Percentiles rank a stretch among this genome's conserved stretches.
These are phyloP conservation scores for Ceratocystis huliohia DNA, from an alignment of 2,329 filamentous ascomycete species.

Conservation along the genomic window DNA sequence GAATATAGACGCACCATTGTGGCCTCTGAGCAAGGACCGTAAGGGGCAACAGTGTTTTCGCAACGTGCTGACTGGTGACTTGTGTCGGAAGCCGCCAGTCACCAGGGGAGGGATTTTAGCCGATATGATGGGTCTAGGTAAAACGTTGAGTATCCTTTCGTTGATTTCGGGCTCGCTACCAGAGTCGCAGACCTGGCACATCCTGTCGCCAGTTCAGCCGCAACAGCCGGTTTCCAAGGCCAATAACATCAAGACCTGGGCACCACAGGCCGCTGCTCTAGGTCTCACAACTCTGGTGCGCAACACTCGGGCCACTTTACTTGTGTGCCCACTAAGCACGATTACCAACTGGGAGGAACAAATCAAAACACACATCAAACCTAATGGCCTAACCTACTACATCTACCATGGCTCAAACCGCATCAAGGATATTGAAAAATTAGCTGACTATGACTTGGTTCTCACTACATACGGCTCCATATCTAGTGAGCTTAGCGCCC, in stretches of 20 bases:
- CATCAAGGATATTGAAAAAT: conserved; percentile 51
- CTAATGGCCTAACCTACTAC: conserved; percentile 54
- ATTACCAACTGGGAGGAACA: conserved; percentile 93
- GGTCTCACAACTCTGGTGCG: conserved; percentile 41
- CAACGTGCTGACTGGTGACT: conserved; percentile 73
- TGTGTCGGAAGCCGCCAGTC: conserved; percentile 44
- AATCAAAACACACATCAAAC: conserved; percentile 65
- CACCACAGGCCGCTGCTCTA: conserved; percentile 28
- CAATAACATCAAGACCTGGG: conserved; percentile 26
- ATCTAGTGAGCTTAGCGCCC: conserved; percentile 59
- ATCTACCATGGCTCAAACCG: conserved; percentile 78
- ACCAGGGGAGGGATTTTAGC: conserved; percentile 63
- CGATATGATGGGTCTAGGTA: conserved; percentile 83
- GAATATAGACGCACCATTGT: conserved; percentile 58
- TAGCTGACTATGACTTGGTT: conserved; percentile 67
- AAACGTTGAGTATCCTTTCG: conserved; percentile 74
- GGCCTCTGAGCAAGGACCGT: conserved; percentile 46
- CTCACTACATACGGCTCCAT: conserved; percentile 90
- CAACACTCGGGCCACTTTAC: conserved; percentile 68
- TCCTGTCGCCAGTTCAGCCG: conserved; percentile 39
- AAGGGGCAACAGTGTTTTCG: conserved; percentile 36
- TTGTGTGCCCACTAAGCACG: conserved; percentile 81
- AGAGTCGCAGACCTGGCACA: conserved; percentile 51
- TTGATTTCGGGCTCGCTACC: conserved; percentile 55
- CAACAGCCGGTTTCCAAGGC: conserved; percentile 31